phyloP scores from a whole-genome alignment of 495 filamentous ascomycete genomes.

The Lasiosphaeria miniovina region DNA sequence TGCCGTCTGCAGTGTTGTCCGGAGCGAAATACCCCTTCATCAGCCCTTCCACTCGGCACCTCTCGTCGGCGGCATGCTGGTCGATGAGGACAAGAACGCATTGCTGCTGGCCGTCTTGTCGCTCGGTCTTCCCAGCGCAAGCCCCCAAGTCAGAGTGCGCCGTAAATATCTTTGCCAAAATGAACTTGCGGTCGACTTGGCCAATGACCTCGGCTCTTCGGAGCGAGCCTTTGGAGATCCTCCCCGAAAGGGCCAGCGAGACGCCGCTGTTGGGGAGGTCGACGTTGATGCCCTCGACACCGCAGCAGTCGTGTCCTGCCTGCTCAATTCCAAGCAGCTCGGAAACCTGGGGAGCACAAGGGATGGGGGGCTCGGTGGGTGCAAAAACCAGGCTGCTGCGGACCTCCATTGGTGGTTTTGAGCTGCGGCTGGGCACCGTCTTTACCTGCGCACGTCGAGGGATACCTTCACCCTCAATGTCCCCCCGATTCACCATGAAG shows the following conservation, averaged over 20 bases:
- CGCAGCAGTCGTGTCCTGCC: not conserved
- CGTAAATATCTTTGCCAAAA: constrained; percentile 60
- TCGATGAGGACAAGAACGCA: constrained; percentile 72
- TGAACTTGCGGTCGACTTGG: constrained; percentile 89
- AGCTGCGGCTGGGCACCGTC: not conserved
- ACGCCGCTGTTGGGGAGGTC: not conserved
- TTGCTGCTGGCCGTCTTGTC: not conserved
- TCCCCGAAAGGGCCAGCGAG: constrained; percentile 33
- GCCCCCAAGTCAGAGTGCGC: not conserved
- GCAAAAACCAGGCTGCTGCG: constrained; percentile 30
- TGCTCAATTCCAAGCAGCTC: constrained; percentile 3
- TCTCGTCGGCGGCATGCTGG: constrained; percentile 93
- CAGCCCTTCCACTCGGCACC: constrained; percentile 74
- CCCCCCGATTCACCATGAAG: constrained; percentile 20
- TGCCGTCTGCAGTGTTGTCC: not conserved
- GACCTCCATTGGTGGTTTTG: constrained; percentile 22
- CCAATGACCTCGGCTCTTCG: constrained; percentile 61
- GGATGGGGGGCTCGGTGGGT: constrained; percentile 36
- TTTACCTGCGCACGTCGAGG: not conserved
- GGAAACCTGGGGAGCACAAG: constrained; percentile 28
- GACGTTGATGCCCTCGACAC: not conserved
- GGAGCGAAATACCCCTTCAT: constrained; percentile 39
- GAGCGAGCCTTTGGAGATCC: constrained; percentile 67
- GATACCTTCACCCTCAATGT: not conserved
- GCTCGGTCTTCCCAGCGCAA: not conserved